phyloP scores from a whole-genome alignment of 257 asterid species.

The Knoxia roxburghii region DNA sequence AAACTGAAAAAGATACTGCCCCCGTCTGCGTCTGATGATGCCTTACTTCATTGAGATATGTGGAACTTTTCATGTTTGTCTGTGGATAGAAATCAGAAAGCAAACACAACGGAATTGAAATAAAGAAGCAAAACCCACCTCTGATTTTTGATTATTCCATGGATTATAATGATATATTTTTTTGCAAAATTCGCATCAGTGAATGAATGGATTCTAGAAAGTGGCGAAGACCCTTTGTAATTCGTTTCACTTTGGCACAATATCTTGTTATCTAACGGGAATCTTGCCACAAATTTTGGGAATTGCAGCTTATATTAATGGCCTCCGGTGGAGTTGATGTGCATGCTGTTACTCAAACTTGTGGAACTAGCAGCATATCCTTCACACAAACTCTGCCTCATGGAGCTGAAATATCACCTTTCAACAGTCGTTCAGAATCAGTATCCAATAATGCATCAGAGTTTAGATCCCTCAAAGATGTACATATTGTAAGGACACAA shows the following conservation, averaged over 20 bases:
- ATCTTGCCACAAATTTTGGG: conserved; percentile 10
- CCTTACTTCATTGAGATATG: not conserved
- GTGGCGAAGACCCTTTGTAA: not conserved
- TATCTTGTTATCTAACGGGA: no score
- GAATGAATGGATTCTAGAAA: not conserved
- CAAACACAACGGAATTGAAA: not conserved
- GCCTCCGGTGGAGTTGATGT: conserved; percentile 30
- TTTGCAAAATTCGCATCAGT: not conserved
- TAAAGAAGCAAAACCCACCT: not conserved
- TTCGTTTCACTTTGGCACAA: conserved; percentile 1
- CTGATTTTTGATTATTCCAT: not conserved
- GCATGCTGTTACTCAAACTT: conserved; percentile 29
- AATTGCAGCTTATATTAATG: not conserved
- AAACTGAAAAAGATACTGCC: no score
- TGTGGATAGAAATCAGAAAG: not conserved
- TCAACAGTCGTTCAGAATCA: conserved; percentile 17
- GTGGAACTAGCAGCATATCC: conserved; percentile 37
- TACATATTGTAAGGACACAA: conserved; percentile 35
- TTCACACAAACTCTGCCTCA: conserved; percentile 32
- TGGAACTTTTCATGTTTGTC: not conserved
- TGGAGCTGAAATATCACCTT: conserved; percentile 22
- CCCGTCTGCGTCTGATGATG: no score
- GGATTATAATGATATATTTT: not conserved
- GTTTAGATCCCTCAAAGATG: conserved; percentile 28
- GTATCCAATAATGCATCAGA: conserved; percentile 14